Evolutionary conservation across 2,329 filamentous ascomycete species (phyloP).

Genomic region (Botrytis aclada): DNA sequence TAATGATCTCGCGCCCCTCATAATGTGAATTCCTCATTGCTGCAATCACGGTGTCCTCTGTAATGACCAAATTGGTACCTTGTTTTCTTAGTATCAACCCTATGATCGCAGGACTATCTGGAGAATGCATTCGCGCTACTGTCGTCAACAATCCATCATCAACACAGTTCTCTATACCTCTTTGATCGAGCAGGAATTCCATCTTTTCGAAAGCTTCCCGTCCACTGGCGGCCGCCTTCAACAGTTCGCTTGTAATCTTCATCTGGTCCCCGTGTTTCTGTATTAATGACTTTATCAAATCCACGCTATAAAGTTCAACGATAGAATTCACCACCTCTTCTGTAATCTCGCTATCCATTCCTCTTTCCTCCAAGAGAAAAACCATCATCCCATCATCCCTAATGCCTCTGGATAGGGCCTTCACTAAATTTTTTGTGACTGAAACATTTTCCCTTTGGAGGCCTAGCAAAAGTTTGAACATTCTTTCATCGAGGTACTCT

Average conservation of each 20-base stretch:
- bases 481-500: neutral
- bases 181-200: neutral
- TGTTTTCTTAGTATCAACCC: neutral
- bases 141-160: neutral
- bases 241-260: neutral
- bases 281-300: neutral
- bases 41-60: neutral
- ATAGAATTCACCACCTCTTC: neutral
- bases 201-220: neutral
- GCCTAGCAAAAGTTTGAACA: neutral
- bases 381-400: neutral
- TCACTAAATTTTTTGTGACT: neutral
- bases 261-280: neutral
- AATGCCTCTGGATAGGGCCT: neutral
- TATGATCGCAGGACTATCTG: neutral
- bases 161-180: neutral
- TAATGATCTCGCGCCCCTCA: neutral
- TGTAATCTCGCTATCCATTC: neutral
- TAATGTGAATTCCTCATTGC: fast-evolving
- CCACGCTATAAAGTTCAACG: too few species aligned
- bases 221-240: neutral
- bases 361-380: neutral
- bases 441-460: neutral
- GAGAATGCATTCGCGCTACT: neutral
- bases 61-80: too few species aligned